A percentile compares a stretch with the other conserved stretches of the same genome.
Conservation (phyloP, 108 stramenopile genomes). For the Poteriospumella lacustris region DNA sequence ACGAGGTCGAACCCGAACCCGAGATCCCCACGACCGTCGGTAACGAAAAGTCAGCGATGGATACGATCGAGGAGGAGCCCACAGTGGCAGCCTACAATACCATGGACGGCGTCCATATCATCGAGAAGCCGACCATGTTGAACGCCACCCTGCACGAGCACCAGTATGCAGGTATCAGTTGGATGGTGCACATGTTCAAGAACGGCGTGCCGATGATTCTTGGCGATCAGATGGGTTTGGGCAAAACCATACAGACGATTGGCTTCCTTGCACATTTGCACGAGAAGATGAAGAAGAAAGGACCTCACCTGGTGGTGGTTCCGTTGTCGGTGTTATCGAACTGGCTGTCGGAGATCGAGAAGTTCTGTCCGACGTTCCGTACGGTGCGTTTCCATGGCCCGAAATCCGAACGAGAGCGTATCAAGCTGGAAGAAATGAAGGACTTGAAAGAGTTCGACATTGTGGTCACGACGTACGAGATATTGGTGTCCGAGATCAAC, state of each 20-base stretch:
- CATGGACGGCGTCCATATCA: constrained; percentile 20
- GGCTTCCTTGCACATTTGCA: constrained; percentile 44
- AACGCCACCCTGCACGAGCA: constrained; percentile 44
- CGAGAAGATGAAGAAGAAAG: constrained; percentile 22
- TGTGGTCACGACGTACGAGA: constrained; percentile 52
- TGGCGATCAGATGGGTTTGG: constrained; percentile 53
- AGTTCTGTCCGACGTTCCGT: constrained; percentile 49
- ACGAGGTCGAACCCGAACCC: too few species aligned
- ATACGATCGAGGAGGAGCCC: neutral
- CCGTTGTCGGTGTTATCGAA: constrained; percentile 46
- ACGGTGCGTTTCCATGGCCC: constrained; percentile 51
- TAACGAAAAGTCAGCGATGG: neutral
- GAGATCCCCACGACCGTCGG: neutral
- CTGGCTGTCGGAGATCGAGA: constrained; percentile 47
- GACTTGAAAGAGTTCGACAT: constrained; percentile 46
- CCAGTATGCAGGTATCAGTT: constrained; percentile 45
- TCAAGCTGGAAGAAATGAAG: constrained; percentile 36
- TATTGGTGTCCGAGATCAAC: constrained; percentile 38
- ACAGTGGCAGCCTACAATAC: neutral
- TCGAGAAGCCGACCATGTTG: constrained; percentile 30
- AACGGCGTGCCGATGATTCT: constrained; percentile 48
- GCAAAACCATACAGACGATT: constrained; percentile 52
- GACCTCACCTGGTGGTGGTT: constrained; percentile 49
- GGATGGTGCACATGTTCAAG: constrained; percentile 48
- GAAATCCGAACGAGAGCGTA: constrained; percentile 2